Conservation (phyloP, 345 rosid genomes). For the Schrenkiella parvula region DNA sequence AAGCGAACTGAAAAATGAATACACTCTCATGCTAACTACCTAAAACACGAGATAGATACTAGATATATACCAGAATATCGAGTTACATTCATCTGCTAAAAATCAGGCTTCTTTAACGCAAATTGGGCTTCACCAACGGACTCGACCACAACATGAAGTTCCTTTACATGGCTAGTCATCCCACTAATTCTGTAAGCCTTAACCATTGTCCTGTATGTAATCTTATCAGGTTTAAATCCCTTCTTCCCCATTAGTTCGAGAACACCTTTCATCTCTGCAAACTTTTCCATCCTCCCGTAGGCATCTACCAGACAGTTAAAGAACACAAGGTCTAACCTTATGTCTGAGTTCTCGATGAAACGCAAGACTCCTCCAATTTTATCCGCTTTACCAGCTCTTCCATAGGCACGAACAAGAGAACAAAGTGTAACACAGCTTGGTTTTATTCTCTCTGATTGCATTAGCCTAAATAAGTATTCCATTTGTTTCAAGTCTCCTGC, state of each 20-base stretch:
- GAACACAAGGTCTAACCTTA: slow-evolving; percentile 67
- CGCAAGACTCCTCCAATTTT: slow-evolving; percentile 70
- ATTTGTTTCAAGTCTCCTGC: slow-evolving; percentile 83
- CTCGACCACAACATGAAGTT: slow-evolving; percentile 39
- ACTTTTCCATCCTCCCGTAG: slow-evolving; percentile 76
- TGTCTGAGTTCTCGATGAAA: slow-evolving; percentile 71
- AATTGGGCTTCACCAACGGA: slow-evolving; percentile 36
- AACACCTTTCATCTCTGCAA: slow-evolving; percentile 87
- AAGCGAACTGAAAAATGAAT: slow-evolving; percentile 2
- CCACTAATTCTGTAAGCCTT: slow-evolving; percentile 63
- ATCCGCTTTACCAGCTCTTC: slow-evolving; percentile 61
- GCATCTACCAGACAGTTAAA: slow-evolving; percentile 91
- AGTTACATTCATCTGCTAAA: slow-evolving; percentile 21
- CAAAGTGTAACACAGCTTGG: slow-evolving; percentile 88
- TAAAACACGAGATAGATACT: background rate
- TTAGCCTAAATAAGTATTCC: slow-evolving; percentile 82
- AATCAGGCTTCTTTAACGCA: slow-evolving; percentile 50
- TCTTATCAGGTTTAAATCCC: slow-evolving; percentile 67
- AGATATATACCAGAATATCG: slow-evolving; percentile 4
- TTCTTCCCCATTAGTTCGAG: slow-evolving; percentile 66
- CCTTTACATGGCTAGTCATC: slow-evolving; percentile 67
- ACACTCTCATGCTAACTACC: slow-evolving; percentile 12
- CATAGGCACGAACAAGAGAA: slow-evolving; percentile 83
- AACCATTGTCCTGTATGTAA: slow-evolving; percentile 82
- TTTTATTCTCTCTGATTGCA: slow-evolving; percentile 75